These are phyloP conservation scores for Plasmodium inui DNA, from an alignment of 169 alveolate species.

Conservation along the genomic window DNA sequence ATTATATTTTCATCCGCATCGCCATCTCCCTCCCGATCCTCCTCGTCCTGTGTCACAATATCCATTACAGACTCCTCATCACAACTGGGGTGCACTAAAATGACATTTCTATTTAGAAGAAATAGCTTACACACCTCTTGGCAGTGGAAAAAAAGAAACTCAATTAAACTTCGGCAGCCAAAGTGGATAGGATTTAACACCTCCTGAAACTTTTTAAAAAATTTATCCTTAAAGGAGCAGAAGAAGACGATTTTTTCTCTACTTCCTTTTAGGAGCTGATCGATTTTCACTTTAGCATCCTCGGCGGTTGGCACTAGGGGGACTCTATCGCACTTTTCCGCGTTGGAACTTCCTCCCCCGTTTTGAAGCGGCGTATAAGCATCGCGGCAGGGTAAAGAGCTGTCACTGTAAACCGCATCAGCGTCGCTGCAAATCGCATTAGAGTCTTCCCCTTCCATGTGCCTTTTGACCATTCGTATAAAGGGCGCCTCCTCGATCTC, in stretches of 20 bases:
- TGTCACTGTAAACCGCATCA: too few relatives aligned
- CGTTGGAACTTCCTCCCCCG: not conserved
- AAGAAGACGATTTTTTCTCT: not conserved
- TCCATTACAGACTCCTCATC: not conserved
- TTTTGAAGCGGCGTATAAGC: not conserved
- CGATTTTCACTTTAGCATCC: constrained; percentile 21
- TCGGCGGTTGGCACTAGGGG: constrained; percentile 3
- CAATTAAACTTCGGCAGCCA: constrained; percentile 14
- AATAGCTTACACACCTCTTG: constrained; percentile 16
- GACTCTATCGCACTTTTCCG: not conserved
- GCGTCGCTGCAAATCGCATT: not conserved
- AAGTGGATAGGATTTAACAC: not conserved
- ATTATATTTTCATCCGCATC: not conserved
- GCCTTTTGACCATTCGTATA: not conserved
- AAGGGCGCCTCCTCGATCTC: not conserved
- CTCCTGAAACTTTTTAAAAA: constrained; percentile 1
- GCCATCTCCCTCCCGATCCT: not conserved
- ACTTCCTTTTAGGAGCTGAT: constrained; percentile 3
- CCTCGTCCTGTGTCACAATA: not conserved
- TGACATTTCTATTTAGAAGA: constrained; percentile 6
- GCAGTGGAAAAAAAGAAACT: constrained; percentile 30
- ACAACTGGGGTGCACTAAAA: constrained; percentile 7
- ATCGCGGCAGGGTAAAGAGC: too few relatives aligned
- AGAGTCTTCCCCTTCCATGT: not conserved
- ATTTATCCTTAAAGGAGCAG: constrained; percentile 11